Evolutionary conservation across 2,329 filamentous ascomycete genomes (phyloP).

Genomic region (Monilinia fructigena): DNA sequence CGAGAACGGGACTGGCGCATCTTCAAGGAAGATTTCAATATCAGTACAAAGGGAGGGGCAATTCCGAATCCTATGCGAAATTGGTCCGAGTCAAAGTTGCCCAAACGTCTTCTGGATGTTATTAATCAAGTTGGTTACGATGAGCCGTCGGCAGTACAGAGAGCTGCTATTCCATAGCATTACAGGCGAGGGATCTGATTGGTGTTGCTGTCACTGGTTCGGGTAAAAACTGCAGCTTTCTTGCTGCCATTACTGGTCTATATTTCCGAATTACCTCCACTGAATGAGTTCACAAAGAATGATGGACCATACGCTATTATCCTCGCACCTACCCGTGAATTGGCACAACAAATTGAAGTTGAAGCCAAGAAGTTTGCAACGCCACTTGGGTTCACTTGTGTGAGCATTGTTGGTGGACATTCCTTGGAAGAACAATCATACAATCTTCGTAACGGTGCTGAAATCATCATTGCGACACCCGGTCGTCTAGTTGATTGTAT

Average conservation of each 20-base stretch:
- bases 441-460: slow-evolving; percentile 84
- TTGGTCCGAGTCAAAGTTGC: slow-evolving; percentile 83
- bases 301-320: slow-evolving; percentile 98
- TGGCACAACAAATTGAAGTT: slow-evolving; percentile 95
- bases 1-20: slow-evolving; percentile 98
- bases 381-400: slow-evolving; percentile 88
- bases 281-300: slow-evolving; percentile 83
- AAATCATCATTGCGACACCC: slow-evolving; percentile 98
- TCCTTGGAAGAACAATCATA: slow-evolving; percentile 91
- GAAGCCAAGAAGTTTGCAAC: slow-evolving; percentile 91
- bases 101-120: slow-evolving; percentile 74
- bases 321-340: slow-evolving; percentile 90
- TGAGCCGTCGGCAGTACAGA: slow-evolving; percentile 87
- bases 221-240: slow-evolving; percentile 97
- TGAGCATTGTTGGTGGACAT: slow-evolving; percentile 97
- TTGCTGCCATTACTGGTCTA: slow-evolving; percentile 89
- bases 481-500: slow-evolving; percentile 97
- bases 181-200: slow-evolving; percentile 92
- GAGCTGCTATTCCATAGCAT: slow-evolving; percentile 90
- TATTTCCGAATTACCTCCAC: slow-evolving; percentile 82
- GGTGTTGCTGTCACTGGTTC: slow-evolving; percentile 97
- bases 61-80: slow-evolving; percentile 96
- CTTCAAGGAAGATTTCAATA: slow-evolving; percentile 99
- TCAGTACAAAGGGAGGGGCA: slow-evolving; percentile 84
- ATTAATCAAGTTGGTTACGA: slow-evolving; percentile 84